phyloP scores from a whole-genome alignment of 331 rosid species.

The Rosa hybrid region DNA sequence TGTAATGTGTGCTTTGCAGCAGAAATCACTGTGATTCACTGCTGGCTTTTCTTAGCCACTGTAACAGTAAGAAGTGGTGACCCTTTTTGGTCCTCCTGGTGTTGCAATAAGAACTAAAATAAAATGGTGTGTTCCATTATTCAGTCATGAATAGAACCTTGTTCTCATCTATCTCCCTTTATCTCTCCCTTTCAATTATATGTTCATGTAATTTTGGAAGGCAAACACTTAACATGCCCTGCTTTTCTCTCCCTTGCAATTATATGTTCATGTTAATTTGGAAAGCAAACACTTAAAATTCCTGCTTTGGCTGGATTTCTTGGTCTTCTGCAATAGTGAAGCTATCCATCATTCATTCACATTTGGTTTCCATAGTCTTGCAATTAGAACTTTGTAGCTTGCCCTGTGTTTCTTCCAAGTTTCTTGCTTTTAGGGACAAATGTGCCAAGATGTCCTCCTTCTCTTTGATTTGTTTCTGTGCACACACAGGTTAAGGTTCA shows the following conservation, averaged over 20 bases:
- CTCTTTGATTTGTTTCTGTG: background rate
- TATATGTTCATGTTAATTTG: background rate
- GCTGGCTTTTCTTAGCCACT: conserved; percentile 27
- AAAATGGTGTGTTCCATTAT: background rate
- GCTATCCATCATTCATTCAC: background rate
- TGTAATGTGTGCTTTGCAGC: conserved; percentile 21
- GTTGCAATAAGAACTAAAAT: conserved; percentile 11
- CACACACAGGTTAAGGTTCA: background rate
- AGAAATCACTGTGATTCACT: conserved; percentile 13
- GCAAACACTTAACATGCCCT: background rate
- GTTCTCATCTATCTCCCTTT: background rate
- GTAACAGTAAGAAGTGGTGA: conserved; percentile 20
- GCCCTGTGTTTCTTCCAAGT: background rate
- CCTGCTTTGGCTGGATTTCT: background rate
- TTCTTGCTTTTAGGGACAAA: background rate
- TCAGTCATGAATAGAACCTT: background rate
- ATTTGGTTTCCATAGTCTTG: background rate
- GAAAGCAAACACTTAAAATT: background rate
- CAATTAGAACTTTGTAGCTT: background rate
- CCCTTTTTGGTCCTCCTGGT: conserved; percentile 8
- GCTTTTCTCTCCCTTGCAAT: background rate
- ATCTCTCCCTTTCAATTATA: background rate
- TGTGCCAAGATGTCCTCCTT: background rate
- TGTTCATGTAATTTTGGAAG: background rate
- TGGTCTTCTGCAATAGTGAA: background rate